Percentiles rank a stretch among this genome's conserved stretches.
These are phyloP conservation scores for Syzygium oleosum DNA, from an alignment of 345 rosid species.

Conservation along the genomic window DNA sequence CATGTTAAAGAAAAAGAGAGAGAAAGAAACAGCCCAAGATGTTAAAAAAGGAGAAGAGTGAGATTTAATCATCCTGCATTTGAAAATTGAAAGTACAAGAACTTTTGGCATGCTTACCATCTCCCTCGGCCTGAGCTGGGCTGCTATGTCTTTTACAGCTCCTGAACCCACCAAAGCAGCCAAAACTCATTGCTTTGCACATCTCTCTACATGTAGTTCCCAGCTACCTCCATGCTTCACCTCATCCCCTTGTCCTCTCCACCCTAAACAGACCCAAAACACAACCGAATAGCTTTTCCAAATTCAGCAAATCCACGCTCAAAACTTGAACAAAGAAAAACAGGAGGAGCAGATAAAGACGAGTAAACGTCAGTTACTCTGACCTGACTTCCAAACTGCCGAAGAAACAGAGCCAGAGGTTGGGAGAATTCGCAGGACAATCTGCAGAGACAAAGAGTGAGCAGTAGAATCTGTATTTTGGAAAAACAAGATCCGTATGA, in stretches of 20 bases:
- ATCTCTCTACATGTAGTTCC: background rate
- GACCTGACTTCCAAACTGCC: background rate
- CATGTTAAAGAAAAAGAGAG: background rate
- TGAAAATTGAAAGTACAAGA: background rate
- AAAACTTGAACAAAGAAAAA: background rate
- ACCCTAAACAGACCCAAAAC: background rate
- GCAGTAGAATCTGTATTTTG: background rate
- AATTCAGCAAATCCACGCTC: background rate
- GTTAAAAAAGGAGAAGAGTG: background rate
- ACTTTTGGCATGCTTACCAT: constrained; percentile 28
- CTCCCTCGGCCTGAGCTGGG: constrained; percentile 18
- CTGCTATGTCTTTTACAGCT: constrained; percentile 24
- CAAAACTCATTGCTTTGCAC: constrained; percentile 36
- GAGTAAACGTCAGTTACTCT: background rate
- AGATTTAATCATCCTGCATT: background rate
- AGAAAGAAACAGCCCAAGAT: background rate
- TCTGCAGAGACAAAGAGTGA: background rate
- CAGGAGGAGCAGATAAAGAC: background rate
- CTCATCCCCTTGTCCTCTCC: constrained; percentile 18
- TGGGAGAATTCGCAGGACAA: background rate
- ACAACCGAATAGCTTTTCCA: background rate
- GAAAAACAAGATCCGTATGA: background rate
- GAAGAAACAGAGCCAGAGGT: background rate
- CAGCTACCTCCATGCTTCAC: constrained; percentile 35
- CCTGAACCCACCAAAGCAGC: constrained; percentile 39